phyloP scores from a whole-genome alignment of 202 grass and related monocot species.

The Carex arenaria region DNA sequence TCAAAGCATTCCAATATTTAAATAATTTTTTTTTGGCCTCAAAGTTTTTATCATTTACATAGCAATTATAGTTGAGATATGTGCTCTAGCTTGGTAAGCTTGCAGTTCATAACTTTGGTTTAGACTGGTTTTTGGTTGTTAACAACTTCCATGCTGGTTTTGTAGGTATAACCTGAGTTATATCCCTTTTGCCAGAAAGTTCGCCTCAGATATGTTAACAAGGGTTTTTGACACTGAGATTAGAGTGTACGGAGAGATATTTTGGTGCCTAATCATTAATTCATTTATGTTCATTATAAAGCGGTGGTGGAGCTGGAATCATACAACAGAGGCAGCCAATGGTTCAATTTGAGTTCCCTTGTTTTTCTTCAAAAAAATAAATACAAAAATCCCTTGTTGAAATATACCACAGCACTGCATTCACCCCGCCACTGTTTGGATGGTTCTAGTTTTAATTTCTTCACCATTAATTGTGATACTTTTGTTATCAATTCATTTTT shows the following conservation, averaged over 20 bases:
- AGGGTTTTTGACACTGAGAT: conserved; percentile 82
- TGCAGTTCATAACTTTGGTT: background rate
- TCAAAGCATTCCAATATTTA: too few relatives aligned
- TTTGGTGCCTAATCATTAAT: background rate
- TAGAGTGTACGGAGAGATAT: conserved; percentile 24
- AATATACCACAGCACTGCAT: background rate
- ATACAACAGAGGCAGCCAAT: background rate
- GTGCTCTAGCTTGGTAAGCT: conserved; percentile 69
- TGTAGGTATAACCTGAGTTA: conserved; percentile 95
- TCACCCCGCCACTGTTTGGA: background rate
- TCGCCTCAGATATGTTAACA: conserved; percentile 71
- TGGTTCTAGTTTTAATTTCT: background rate
- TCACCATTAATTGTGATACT: background rate
- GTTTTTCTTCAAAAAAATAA: too few relatives aligned
- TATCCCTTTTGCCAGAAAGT: conserved; percentile 71
- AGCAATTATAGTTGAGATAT: conserved; percentile 77
- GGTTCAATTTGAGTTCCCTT: background rate
- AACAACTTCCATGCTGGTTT: background rate
- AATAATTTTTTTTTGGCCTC: too few relatives aligned
- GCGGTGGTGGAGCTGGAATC: background rate
- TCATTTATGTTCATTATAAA: background rate
- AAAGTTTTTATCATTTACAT: too few relatives aligned
- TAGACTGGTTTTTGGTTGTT: background rate
- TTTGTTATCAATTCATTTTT: conserved; percentile 1
- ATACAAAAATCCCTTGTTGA: background rate